A percentile compares a stretch with the other conserved stretches of the same genome.
Evolutionary conservation across 177 flowering plant species (phyloP).

Genomic region (Vitis hybrid): DNA sequence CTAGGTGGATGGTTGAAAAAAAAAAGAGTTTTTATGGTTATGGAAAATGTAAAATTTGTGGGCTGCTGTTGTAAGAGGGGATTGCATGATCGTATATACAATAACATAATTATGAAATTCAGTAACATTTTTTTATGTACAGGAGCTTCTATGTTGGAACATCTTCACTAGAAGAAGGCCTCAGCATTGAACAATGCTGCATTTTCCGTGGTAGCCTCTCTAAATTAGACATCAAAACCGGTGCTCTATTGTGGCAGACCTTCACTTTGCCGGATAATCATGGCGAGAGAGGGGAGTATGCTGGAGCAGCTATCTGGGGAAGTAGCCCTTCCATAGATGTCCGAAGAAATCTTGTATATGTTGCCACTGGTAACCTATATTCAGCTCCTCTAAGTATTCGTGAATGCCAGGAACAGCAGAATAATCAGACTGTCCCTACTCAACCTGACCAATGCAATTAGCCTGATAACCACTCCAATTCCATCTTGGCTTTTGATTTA

Average conservation of each 20-base stretch:
- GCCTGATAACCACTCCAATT: conserved; percentile 31
- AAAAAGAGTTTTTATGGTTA: too few relatives aligned
- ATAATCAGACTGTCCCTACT: conserved; percentile 15
- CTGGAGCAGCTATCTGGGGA: conserved; percentile 64
- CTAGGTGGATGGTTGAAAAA: too few relatives aligned
- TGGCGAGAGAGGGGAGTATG: conserved; percentile 32
- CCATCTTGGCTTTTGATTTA: conserved; percentile 34
- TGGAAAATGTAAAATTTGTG: too few relatives aligned
- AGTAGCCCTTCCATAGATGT: conserved; percentile 52
- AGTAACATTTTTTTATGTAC: background rate
- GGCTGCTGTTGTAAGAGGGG: too few relatives aligned
- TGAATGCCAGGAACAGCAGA: conserved; percentile 25
- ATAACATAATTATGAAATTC: too few relatives aligned
- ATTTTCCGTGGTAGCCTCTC: conserved; percentile 54
- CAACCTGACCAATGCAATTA: conserved; percentile 13
- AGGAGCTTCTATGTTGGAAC: conserved; percentile 26
- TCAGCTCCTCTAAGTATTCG: conserved; percentile 30
- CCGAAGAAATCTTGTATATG: conserved; percentile 28
- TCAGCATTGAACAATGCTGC: conserved; percentile 37
- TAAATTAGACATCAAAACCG: conserved; percentile 35
- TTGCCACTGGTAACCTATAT: conserved; percentile 52
- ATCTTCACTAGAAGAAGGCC: conserved; percentile 43
- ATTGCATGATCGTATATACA: too few relatives aligned
- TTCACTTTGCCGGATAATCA: conserved; percentile 45
- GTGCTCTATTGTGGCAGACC: conserved; percentile 49